These are phyloP conservation scores for Pugionium dolabratum DNA, from an alignment of 345 rosid species.

Conservation along the genomic window DNA sequence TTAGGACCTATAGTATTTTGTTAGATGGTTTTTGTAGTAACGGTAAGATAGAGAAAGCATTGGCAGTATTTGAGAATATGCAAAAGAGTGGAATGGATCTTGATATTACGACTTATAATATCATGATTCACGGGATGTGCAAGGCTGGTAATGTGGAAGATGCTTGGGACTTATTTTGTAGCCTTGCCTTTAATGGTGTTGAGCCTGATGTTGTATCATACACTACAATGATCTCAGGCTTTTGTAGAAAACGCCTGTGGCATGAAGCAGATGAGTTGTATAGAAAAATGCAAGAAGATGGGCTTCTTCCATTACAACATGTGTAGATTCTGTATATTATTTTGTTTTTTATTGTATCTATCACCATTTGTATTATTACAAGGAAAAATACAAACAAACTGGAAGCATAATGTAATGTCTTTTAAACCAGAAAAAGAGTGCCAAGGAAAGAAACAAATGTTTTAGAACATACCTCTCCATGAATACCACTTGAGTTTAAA, in stretches of 20 bases:
- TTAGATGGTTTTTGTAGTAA: constrained; percentile 36
- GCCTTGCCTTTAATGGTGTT: constrained; percentile 4
- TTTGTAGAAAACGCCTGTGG: constrained; percentile 36
- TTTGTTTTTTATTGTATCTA: constrained; percentile 16
- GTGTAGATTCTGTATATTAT: background rate
- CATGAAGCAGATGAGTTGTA: constrained; percentile 38
- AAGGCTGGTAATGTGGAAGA: constrained; percentile 36
- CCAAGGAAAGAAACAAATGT: background rate
- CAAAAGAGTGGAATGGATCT: constrained; percentile 16
- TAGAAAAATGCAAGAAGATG: constrained; percentile 39
- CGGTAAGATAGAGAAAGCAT: constrained; percentile 41
- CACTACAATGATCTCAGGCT: constrained; percentile 39
- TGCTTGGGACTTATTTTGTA: constrained; percentile 40
- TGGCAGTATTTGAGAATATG: constrained; percentile 34
- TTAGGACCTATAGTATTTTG: constrained; percentile 37
- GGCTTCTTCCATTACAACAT: constrained; percentile 15
- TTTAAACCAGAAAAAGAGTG: background rate
- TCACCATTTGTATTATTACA: constrained; percentile 33
- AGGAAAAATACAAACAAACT: constrained; percentile 14
- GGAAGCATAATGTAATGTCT: constrained; percentile 9
- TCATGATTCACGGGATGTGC: constrained; percentile 46
- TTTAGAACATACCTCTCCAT: constrained; percentile 63
- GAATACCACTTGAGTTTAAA: constrained; percentile 81
- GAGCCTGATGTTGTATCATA: constrained; percentile 39
- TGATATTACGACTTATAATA: constrained; percentile 31